Base-by-base conservation (phyloP, 2,329 filamentous ascomycete species). In the Talaromyces islandicus region DNA sequence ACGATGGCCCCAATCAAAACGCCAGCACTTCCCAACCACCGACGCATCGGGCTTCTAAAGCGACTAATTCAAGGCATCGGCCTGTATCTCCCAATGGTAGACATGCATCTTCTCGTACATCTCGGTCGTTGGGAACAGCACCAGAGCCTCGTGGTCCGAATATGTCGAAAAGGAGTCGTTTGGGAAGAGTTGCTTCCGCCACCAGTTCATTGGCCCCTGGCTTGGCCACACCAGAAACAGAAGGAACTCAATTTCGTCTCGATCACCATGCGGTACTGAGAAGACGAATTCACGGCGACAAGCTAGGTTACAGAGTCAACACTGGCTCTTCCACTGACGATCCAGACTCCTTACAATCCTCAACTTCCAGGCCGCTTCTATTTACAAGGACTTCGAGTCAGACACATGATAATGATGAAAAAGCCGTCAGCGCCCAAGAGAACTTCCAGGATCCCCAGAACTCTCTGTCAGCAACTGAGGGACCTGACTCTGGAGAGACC, bases 1-100 rank as follows among this genome's bases (percentile, higher is more conserved):
- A 75, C 60, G 73, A 76, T 29, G 70, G 72, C 12, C 75, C 76
- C 4, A 76, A n/a, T 21, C 59, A 71, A 64, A 57, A 63, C 46
- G 56, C 67, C 41, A 70, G 68, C 55, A 68, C 69, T 41, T 66
- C 69, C 50, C 64, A 64, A 14, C 65, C 66, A 58, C 59, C 67
- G 12, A 65, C 67, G 35, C 69, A 60, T 50, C 70, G 69, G 32
- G 61, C 67, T 7, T 65, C 68, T 5, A 68, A 60, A 54, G 65
- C 63, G 12, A 62, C 69, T 32, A 69, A 61, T 50, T 61, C 69
- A 59, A 76, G 77, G 64, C 79, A 82, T 67, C 81, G 81, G 61
- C 78, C 78, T 10, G 75, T 80, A 19, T 81, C 82, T 17, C 81
- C 82, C 9, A 77, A 81, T 19, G 82, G 83, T 9, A 79, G 84